Evolutionary conservation across 1,139 yeast species (phyloP), one percentile per base, ranked within the genome.

Genomic region (Hemisphaericaspora xylofermentans): DNA sequence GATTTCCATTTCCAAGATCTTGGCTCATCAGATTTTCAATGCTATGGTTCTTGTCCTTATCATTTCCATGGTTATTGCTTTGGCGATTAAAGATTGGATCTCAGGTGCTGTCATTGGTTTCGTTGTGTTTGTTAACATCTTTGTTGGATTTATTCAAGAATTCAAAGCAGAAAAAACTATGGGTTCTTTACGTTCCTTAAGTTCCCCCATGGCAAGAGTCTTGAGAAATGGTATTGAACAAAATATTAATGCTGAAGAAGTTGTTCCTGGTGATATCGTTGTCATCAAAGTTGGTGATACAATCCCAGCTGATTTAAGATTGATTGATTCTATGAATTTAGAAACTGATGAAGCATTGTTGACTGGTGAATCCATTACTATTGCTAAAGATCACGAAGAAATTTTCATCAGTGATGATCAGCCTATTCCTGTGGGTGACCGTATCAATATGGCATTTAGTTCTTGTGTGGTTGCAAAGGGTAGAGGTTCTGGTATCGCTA

Each of bases 31-130:
- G 57, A 69, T 82, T 2, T 82, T 83, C 61, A 86, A 86, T 56
- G 94, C 94, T 37, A 85, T 86, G 94, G 82, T 85, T 35, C 63
- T 86, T 50, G 91, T 85, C 13, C 71, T 86, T 51, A 64, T 84
- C 38, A 82, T 84, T 40, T 82, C 93, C 22, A 81, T 84, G 88
- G 65, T 82, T 32, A 84, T 86, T 40, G 84, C 93, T 2, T 73
- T 85, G 38, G 91, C 87, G 13, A 83, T 86, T 50, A 70, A 69
- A 43, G 94, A 85, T 62, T 85, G 88, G 84, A 86, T 85, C 44
- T 82, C 89, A 4, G 94, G 91, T 40, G 94, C 94, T 41, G 94
- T 86, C 25, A 83, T 86, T 57, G 83, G 80, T 1, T 83, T 79
- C 40, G 93, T 86, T 22, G 82, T 85, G 26, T 63, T 64, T 33